These are phyloP conservation scores for Candida coquimbonensis DNA, from an alignment of 805 yeast genomes.

Conservation along the genomic window DNA sequence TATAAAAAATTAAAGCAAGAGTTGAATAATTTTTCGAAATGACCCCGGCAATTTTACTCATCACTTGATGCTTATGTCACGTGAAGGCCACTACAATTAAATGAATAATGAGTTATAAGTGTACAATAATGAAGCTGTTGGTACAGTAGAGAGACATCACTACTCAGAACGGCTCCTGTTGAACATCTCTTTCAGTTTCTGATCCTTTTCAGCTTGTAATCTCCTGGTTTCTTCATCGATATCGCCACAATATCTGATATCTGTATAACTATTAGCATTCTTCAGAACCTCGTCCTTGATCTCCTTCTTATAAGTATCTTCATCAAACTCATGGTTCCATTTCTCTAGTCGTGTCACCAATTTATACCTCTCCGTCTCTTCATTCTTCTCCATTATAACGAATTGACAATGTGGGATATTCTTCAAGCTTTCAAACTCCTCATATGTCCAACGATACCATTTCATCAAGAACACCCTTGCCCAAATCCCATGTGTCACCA, in stretches of 20 bases:
- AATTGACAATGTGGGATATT: constrained; percentile 84
- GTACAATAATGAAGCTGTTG: too few relatives aligned
- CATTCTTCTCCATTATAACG: constrained; percentile 64
- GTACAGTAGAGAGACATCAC: too few relatives aligned
- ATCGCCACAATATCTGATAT: constrained; percentile 11
- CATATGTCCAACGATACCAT: constrained; percentile 92
- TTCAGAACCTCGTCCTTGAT: constrained; percentile 17
- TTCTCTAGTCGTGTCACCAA: constrained; percentile 58
- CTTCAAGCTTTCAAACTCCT: constrained; percentile 74
- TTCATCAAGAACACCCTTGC: constrained; percentile 88
- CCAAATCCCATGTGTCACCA: constrained; percentile 94
- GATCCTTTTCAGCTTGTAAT: constrained; percentile 36
- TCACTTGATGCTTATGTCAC: neutral
- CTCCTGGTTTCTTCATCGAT: constrained; percentile 17
- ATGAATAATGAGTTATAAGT: too few relatives aligned
- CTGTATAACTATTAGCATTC: constrained; percentile 21
- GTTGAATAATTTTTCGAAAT: too few relatives aligned
- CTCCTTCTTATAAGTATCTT: constrained; percentile 11
- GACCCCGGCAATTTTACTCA: too few relatives aligned
- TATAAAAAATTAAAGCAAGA: too few relatives aligned
- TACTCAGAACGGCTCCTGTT: constrained; percentile 6
- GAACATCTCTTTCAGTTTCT: constrained; percentile 34
- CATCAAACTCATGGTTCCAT: constrained; percentile 53
- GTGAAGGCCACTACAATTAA: neutral
- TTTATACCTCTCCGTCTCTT: constrained; percentile 41